Base-by-base conservation (phyloP, 495 filamentous ascomycete species). In the Bombardia bombarda region DNA sequence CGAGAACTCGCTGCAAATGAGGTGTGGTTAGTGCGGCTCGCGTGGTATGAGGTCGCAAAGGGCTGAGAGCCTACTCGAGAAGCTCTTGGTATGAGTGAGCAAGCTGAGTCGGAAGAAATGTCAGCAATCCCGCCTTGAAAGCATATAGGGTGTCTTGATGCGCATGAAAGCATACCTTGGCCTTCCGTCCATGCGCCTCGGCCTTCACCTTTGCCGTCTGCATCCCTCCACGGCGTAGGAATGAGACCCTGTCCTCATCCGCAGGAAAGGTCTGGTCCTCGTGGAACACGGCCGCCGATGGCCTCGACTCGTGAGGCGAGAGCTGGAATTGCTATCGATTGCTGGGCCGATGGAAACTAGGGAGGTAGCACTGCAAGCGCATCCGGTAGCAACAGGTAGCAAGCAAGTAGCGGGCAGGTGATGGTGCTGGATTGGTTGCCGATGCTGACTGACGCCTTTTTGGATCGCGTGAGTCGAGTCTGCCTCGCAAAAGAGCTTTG, bases 31-130 rank as follows among this genome's bases (percentile, higher is more conserved):
- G 58, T 44, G 33, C 33, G 47, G 31, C 23, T 32, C n/a, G 17
- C 38, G 14, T 28, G 22, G 38, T 9, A 38, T 43, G 19, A 2
- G 17, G 14, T n/a, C 19, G 25, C 18, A 23, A 19, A 20, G 20
- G 14, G 24, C 14, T 31, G 26, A 22, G 37, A 24, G 50, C 86
- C 65, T 83, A 95, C 90, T 88, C 83, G 55, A 97, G 77, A 55
- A 98, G 74, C 69, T 94, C 87, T 75, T 93, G 82, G 68, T 98
- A 98, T 44, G 90, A 96, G 61, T 83, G 86, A 57, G 88, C 87
- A 70, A 98, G 90, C 90, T 97, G 62, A 51, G 18, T 47, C 38
- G 18, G 18, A 31, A 31, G 23, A 16, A 2, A 9, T 3, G 49
- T 72, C 43, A 66, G 58, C 41, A 55, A 38, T 36, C 36, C 30